phyloP scores from a whole-genome alignment of 768 basidiomycete genomes.

The Amylocystis lapponica region DNA sequence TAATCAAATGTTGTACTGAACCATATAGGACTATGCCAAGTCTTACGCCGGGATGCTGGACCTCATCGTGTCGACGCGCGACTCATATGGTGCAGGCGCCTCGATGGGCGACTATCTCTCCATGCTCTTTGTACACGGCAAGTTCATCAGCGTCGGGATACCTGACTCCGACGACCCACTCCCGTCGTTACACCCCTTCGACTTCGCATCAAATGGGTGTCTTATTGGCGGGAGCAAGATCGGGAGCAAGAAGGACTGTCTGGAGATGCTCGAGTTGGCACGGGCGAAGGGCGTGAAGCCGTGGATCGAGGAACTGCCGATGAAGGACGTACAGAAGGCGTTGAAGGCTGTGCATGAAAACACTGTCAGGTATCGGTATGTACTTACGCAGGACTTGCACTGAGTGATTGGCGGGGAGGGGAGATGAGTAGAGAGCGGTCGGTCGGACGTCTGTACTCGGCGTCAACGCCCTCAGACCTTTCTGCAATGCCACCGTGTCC shows the following conservation, averaged over 20 bases:
- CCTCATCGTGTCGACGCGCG: slow-evolving; percentile 37
- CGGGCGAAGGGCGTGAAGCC: slow-evolving; percentile 44
- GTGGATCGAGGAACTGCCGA: slow-evolving; percentile 33
- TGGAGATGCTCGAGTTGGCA: slow-evolving; percentile 52
- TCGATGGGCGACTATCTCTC: slow-evolving; percentile 27
- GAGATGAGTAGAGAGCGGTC: too few species aligned
- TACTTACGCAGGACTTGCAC: slow-evolving; percentile 33
- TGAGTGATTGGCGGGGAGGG: too few species aligned
- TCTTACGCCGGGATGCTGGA: slow-evolving; percentile 35
- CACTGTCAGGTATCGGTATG: slow-evolving; percentile 46
- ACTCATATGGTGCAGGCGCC: slow-evolving; percentile 15
- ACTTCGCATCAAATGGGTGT: slow-evolving; percentile 21
- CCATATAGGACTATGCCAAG: slow-evolving; percentile 31
- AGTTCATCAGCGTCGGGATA: slow-evolving; percentile 48
- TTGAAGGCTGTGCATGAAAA: slow-evolving; percentile 40
- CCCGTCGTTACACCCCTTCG: slow-evolving; percentile 15
- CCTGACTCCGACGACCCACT: slow-evolving; percentile 42
- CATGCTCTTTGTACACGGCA: slow-evolving; percentile 43
- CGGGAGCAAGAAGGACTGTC: slow-evolving; percentile 48
- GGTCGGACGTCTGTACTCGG: too few species aligned
- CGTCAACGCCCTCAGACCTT: too few species aligned
- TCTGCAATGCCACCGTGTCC: too few species aligned
- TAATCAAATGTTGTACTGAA: too few species aligned
- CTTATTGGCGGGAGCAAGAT: slow-evolving; percentile 29
- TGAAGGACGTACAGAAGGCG: slow-evolving; percentile 42